Evolutionary conservation across 495 filamentous ascomycete genomes (phyloP), one percentile per base, ranked within the genome.

Genomic region (Xylaria castorea): DNA sequence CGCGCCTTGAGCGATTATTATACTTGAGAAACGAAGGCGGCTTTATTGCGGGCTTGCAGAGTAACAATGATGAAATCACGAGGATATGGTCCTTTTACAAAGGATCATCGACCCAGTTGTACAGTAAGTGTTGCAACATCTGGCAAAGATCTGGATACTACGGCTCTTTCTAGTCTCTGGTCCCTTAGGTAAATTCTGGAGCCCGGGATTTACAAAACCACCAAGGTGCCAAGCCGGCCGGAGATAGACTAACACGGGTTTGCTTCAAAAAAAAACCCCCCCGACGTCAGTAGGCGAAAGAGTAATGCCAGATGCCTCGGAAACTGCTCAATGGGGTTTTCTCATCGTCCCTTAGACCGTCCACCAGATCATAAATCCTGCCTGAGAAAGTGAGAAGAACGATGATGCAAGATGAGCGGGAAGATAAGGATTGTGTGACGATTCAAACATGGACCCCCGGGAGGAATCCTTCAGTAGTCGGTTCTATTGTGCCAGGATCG

Each of bases 181-280:
- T 32, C 40, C 25, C 62, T 65, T 14, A 27, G 1, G 32, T 61
- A 22, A 42, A 42, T 20, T 36, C 62, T 50, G 5, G 42, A 25
- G 1, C 8, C 30, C 44, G 12, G 42, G 64, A 7, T 36, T 25
- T 14, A 14, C 44, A 66, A 25, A 66, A 53, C 32, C 42, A 42
- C 34, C 65, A 53, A 20, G 46, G 46, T 9, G 50, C 66, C 66
- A 42, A 40, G 66, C 60, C 53, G 55, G 55, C 53, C 16, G 57
- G 57, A 38, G 6, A 20, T 4, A 34, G 57, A 11, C 36, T n/a
- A n/a, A 62, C 34, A 42, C 22, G 22, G 38, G n/a, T 18, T 42
- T 4, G 60, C 18, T 44, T 2, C 30, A 44, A 42, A 1, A 44
- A 44, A 42, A 42, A 42, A 42, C 0, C 2, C 34, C 8, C 34